A percentile compares a stretch with the other conserved stretches of the same genome.
These are phyloP conservation scores for Mrakia hoshinonis DNA, from an alignment of 768 basidiomycete species.

Conservation along the genomic window DNA sequence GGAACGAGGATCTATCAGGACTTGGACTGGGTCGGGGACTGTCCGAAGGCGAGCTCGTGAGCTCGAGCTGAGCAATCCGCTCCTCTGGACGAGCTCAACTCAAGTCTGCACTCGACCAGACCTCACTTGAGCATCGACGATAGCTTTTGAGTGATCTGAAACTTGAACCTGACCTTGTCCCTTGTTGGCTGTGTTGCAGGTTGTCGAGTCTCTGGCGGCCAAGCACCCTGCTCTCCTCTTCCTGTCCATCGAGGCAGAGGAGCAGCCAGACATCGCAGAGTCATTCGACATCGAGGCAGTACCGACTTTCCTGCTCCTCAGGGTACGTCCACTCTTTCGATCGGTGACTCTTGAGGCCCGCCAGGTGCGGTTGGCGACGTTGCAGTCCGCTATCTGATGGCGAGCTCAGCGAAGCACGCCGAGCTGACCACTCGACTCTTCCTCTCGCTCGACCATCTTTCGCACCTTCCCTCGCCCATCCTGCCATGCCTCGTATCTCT, in stretches of 20 bases:
- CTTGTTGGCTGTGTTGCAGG: constrained; percentile 31
- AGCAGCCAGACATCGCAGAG: constrained; percentile 72
- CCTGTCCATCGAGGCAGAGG: constrained; percentile 78
- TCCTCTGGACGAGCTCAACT: no score
- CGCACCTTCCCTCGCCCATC: neutral
- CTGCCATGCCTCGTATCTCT: neutral
- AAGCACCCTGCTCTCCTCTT: constrained; percentile 63
- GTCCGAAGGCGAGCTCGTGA: no score
- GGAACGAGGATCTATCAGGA: no score
- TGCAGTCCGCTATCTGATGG: neutral
- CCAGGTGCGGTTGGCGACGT: no score
- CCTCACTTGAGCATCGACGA: no score
- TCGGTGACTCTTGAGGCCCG: no score
- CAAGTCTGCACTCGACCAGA: no score
- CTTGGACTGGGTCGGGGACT: neutral
- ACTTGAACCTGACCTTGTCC: neutral
- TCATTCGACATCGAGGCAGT: constrained; percentile 87
- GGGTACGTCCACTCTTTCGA: constrained; percentile 46
- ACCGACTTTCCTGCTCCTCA: constrained; percentile 70
- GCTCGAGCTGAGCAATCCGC: no score
- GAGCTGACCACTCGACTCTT: constrained; percentile 3
- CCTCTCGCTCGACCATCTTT: neutral
- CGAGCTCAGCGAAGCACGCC: neutral
- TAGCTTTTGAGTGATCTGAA: no score
- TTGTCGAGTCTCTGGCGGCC: constrained; percentile 62